Evolutionary conservation across 2,329 filamentous ascomycete genomes (phyloP).

Genomic region (Aspergillus oerlinghausenensis): DNA sequence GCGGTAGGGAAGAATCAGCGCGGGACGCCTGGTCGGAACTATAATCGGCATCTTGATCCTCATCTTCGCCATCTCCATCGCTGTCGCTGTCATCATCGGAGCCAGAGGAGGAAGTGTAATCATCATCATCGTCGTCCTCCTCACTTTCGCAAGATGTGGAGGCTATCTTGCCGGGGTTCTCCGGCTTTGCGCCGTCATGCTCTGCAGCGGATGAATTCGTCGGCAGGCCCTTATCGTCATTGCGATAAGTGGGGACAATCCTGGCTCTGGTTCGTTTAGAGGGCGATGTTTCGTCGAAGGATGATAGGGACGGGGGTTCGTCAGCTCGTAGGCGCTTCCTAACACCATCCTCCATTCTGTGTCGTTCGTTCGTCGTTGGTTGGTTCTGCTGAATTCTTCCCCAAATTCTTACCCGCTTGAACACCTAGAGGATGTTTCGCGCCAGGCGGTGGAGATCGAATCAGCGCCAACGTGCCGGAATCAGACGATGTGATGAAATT

Average conservation of each 20-base stretch:
- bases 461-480: background rate
- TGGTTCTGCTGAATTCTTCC: background rate
- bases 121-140: conserved; percentile 15
- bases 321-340: conserved; percentile 13
- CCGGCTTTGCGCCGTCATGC: background rate
- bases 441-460: background rate
- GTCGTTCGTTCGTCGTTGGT: background rate
- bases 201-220: background rate
- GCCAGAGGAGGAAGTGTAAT: conserved; percentile 21
- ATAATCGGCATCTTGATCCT: conserved; percentile 4
- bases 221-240: conserved; percentile 1
- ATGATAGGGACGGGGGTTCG: conserved; percentile 1
- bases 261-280: conserved; percentile 2
- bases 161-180: conserved; percentile 1
- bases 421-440: background rate
- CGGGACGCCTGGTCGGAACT: conserved; percentile 1
- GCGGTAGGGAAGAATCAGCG: conserved; percentile 17
- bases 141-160: background rate
- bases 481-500: background rate
- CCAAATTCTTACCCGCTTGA: background rate
- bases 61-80: conserved; percentile 17
- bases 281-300: conserved; percentile 2
- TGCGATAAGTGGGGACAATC: background rate
- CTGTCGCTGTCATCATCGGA: conserved; percentile 21
- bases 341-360: conserved; percentile 12